These are phyloP conservation scores for Aquilaria sinensis DNA, from an alignment of 345 rosid species.

Conservation along the genomic window DNA sequence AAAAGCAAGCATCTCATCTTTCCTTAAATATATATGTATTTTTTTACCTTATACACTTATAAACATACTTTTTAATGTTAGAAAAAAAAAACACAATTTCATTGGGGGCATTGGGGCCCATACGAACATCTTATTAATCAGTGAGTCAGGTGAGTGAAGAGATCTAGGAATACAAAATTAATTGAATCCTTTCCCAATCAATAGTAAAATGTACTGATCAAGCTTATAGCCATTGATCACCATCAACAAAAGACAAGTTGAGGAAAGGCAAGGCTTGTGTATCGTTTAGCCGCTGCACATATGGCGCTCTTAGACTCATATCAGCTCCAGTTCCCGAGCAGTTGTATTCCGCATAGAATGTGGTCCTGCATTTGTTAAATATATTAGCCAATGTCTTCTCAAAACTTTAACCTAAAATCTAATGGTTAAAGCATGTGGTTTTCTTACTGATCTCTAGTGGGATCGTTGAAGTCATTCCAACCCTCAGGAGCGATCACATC, in stretches of 20 bases:
- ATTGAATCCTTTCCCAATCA: too few relatives aligned
- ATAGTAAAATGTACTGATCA: background rate
- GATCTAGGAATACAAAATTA: too few relatives aligned
- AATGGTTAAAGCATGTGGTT: background rate
- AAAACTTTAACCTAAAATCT: background rate
- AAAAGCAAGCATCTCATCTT: too few relatives aligned
- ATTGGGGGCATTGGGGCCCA: too few relatives aligned
- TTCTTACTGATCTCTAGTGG: slow-evolving; percentile 63
- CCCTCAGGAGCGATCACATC: slow-evolving; percentile 83
- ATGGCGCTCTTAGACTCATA: slow-evolving; percentile 44
- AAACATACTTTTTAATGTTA: too few relatives aligned
- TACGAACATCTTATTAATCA: too few relatives aligned
- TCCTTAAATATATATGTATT: too few relatives aligned
- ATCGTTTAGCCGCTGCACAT: slow-evolving; percentile 58
- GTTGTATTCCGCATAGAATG: slow-evolving; percentile 69
- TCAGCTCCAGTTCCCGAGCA: slow-evolving; percentile 75
- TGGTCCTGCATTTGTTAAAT: slow-evolving; percentile 37
- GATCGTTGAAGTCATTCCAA: slow-evolving; percentile 86
- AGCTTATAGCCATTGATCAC: slow-evolving; percentile 65
- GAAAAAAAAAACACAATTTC: too few relatives aligned
- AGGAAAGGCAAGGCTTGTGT: slow-evolving; percentile 54
- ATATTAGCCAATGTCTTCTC: background rate
- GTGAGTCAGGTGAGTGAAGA: too few relatives aligned
- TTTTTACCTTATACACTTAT: too few relatives aligned
- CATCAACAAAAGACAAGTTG: slow-evolving; percentile 52